Conservation (phyloP, 1,284 basidiomycete species). For the Ustilago loliicola region DNA sequence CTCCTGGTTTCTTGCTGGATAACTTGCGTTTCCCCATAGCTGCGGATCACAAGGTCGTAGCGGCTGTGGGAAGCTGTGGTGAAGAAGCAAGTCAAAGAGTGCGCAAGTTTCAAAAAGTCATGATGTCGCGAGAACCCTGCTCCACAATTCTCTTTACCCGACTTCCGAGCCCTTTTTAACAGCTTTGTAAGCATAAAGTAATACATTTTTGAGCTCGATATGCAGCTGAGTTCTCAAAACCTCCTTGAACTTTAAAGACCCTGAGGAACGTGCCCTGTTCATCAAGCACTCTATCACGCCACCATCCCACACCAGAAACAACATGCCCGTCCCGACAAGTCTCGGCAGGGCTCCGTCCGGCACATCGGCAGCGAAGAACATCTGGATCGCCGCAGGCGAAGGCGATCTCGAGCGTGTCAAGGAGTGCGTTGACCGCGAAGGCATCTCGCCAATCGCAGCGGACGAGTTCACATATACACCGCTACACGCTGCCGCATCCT, state of each 20-base stretch:
- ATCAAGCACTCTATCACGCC: not conserved
- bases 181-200: conserved; percentile 17
- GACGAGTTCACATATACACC: conserved; percentile 67
- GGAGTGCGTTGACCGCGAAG: conserved; percentile 56
- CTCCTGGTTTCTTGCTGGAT: conserved; percentile 58
- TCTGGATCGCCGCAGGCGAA: conserved; percentile 69
- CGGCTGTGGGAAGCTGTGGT: conserved; percentile 1
- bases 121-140: conserved; percentile 23
- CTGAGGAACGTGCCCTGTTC: not conserved
- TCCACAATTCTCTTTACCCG: conserved; percentile 15
- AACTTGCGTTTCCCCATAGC: conserved; percentile 64
- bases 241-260: conserved; percentile 3
- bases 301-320: not conserved
- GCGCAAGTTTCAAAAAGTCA: conserved; percentile 1
- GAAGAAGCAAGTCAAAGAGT: not conserved
- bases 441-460: conserved; percentile 54
- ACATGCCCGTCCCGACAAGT: conserved; percentile 48
- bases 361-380: conserved; percentile 50
- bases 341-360: conserved; percentile 13
- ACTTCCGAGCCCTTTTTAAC: not conserved
- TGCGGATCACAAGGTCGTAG: not conserved
- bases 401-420: conserved; percentile 64
- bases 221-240: conserved; percentile 18
- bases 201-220: conserved; percentile 25
- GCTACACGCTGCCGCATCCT: conserved; percentile 68